Percentiles rank a stretch among this genome's conserved stretches.
phyloP scores from a whole-genome alignment of 768 basidiomycete genomes.

The Hypholoma sublateritium region DNA sequence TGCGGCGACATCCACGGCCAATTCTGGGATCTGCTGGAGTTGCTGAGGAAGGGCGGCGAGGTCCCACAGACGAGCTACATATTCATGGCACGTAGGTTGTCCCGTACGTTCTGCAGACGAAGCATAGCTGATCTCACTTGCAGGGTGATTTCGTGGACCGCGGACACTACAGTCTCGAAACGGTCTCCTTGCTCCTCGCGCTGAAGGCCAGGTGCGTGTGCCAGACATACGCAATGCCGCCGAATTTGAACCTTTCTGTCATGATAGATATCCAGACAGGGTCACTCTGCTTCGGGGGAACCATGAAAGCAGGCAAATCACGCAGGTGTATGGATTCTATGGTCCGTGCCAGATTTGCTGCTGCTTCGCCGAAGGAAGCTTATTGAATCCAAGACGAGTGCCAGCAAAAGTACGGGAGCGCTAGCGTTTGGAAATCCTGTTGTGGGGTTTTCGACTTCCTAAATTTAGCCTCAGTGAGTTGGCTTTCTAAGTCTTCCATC shows the following conservation, averaged over 20 bases:
- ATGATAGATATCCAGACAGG: conserved; percentile 81
- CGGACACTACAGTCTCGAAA: conserved; percentile 95
- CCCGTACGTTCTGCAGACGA: conserved; percentile 19
- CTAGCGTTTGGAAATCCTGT: conserved; percentile 96
- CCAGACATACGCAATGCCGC: not conserved
- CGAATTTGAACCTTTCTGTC: conserved; percentile 2
- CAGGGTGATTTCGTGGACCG: conserved; percentile 98
- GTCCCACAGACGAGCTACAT: conserved; percentile 91
- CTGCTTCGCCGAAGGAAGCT: not conserved
- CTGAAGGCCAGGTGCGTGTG: conserved; percentile 78
- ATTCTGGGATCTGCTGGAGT: conserved; percentile 94
- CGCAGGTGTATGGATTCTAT: conserved; percentile 98
- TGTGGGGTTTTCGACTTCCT: conserved; percentile 96
- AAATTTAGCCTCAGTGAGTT: conserved; percentile 85
- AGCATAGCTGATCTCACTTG: conserved; percentile 21
- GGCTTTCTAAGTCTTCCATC: no score
- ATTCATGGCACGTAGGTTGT: conserved; percentile 83
- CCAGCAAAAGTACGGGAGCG: conserved; percentile 95
- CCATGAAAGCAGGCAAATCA: conserved; percentile 96
- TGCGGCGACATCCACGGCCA: conserved; percentile 98
- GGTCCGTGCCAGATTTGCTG: conserved; percentile 46
- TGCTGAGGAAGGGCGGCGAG: conserved; percentile 82
- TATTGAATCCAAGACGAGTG: conserved; percentile 72
- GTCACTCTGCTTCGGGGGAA: conserved; percentile 93
- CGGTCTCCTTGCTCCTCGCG: conserved; percentile 83